Percentiles rank a stretch among this genome's conserved stretches.
Conservation (phyloP, 176 grass and related monocot genomes). For the Themeda triandra region DNA sequence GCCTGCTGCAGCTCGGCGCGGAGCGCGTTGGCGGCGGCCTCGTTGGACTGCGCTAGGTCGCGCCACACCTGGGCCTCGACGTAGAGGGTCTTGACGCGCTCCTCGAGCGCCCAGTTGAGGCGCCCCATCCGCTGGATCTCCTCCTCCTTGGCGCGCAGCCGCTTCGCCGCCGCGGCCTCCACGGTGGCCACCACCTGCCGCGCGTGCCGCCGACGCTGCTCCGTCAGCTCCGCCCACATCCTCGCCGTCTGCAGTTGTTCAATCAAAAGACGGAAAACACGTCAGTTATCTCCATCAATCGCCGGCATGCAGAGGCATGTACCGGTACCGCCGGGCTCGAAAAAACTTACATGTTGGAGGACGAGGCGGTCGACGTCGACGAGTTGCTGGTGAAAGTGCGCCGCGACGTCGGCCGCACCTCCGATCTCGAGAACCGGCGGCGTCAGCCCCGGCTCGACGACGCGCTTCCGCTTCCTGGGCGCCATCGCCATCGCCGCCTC, state of each 20-base stretch:
- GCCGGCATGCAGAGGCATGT: neutral
- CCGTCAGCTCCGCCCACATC: constrained; percentile 40
- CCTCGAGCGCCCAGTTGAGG: constrained; percentile 68
- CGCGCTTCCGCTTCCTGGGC: constrained; percentile 38
- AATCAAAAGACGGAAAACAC: neutral
- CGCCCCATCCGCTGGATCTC: constrained; percentile 44
- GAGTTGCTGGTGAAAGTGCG: constrained; percentile 43
- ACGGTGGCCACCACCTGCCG: constrained; percentile 28
- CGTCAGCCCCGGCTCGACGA: neutral
- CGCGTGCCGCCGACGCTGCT: constrained; percentile 40
- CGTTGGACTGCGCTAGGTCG: constrained; percentile 62
- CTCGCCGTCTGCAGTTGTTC: constrained; percentile 39
- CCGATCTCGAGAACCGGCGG: neutral
- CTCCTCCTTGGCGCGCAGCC: constrained; percentile 57
- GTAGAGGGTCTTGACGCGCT: constrained; percentile 33
- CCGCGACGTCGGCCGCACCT: constrained; percentile 12
- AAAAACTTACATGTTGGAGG: constrained; percentile 49
- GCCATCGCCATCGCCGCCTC: neutral
- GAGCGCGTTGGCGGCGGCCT: constrained; percentile 42
- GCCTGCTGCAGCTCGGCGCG: constrained; percentile 51
- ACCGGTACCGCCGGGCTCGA: too few species aligned
- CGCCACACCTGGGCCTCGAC: constrained; percentile 73
- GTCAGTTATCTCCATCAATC: too few species aligned
- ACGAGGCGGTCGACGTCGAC: constrained; percentile 62
- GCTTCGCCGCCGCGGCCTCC: constrained; percentile 42